phyloP scores from a whole-genome alignment of 768 basidiomycete genomes.

The Suillus placidus region DNA sequence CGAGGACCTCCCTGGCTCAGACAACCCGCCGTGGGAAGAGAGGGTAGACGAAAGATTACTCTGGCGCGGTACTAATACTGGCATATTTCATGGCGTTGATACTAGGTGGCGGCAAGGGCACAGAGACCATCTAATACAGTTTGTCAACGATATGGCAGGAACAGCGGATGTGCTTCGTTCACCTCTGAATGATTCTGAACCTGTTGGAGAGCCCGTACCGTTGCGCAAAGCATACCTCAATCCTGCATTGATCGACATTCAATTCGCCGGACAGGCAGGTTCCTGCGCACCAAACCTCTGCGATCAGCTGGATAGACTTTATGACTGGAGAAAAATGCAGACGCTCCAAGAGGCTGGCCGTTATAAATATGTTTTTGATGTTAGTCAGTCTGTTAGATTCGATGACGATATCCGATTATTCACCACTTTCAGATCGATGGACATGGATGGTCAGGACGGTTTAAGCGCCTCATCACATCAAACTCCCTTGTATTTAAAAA shows the following conservation, averaged over 20 bases:
- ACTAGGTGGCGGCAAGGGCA: slow-evolving; percentile 56
- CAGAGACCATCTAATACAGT: slow-evolving; percentile 48
- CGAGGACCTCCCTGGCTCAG: slow-evolving; percentile 41
- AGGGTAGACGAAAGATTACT: slow-evolving; percentile 63
- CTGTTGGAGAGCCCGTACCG: slow-evolving; percentile 38
- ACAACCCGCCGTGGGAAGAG: slow-evolving; percentile 66
- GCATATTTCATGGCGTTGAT: slow-evolving; percentile 46
- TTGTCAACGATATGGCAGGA: slow-evolving; percentile 44
- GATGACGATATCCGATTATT: background rate
- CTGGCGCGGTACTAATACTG: slow-evolving; percentile 80
- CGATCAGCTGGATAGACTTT: slow-evolving; percentile 44
- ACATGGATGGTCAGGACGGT: slow-evolving; percentile 72
- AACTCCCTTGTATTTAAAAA: slow-evolving; percentile 69
- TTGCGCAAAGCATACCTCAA: slow-evolving; percentile 46
- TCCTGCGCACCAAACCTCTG: slow-evolving; percentile 40
- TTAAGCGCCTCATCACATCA: slow-evolving; percentile 63
- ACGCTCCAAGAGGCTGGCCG: slow-evolving; percentile 49
- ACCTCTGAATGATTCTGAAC: slow-evolving; percentile 25
- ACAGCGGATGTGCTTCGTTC: slow-evolving; percentile 43
- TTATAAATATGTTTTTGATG: slow-evolving; percentile 65
- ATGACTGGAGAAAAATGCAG: slow-evolving; percentile 52
- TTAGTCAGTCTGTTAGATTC: slow-evolving; percentile 29
- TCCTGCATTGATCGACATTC: slow-evolving; percentile 62
- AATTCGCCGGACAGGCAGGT: slow-evolving; percentile 44
- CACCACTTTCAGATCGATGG: slow-evolving; percentile 51